These are phyloP conservation scores for Silene uniflora DNA, from an alignment of 148 eudicot genomes.

Conservation along the genomic window DNA sequence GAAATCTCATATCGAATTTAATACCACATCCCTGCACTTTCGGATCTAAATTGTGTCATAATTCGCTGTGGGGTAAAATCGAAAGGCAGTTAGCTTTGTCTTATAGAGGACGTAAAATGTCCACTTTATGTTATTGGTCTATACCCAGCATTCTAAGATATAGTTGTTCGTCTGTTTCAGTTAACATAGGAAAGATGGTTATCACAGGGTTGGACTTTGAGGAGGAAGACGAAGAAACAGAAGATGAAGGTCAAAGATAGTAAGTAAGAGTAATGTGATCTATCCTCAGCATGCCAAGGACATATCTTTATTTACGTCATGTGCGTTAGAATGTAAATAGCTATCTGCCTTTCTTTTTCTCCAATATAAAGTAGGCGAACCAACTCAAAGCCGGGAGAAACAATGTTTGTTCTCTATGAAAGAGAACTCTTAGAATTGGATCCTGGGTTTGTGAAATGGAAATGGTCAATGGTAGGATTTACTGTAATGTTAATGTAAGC, in stretches of 20 bases:
- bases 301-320: background rate
- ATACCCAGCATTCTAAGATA: background rate
- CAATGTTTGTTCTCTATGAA: background rate
- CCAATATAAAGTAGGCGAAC: background rate
- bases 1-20: too few relatives aligned
- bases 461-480: background rate
- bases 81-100: too few relatives aligned
- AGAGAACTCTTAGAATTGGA: background rate
- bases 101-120: background rate
- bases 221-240: conserved; percentile 31
- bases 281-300: background rate
- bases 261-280: too few relatives aligned
- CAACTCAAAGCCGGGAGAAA: background rate
- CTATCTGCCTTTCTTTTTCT: background rate
- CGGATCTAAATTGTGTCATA: background rate
- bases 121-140: background rate
- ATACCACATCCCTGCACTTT: background rate
- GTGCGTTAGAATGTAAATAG: conserved; percentile 3
- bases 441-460: background rate
- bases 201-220: conserved; percentile 64
- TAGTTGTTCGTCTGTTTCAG: conserved; percentile 36
- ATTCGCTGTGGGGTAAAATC: background rate
- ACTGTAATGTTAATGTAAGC: background rate
- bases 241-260: conserved; percentile 4
- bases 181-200: conserved; percentile 78